Percentiles rank a stretch among this genome's conserved stretches.
Conservation (phyloP, 2,329 filamentous ascomycete species). For the Paraconiothyrium sp. region DNA sequence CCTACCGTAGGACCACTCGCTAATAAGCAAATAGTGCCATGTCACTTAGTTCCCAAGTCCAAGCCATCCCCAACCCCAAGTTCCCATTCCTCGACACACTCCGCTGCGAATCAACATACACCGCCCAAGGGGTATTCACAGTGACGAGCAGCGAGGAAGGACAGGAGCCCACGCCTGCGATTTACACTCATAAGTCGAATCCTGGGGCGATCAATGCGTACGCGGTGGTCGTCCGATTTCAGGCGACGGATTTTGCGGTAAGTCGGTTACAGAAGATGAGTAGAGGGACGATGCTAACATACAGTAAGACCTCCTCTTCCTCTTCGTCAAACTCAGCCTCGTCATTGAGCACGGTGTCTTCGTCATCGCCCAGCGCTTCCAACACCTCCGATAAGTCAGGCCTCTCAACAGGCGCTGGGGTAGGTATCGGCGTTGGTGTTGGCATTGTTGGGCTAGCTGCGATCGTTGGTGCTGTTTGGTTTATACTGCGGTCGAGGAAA, state of each 20-base stretch:
- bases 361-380: neutral
- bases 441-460: conserved; percentile 8
- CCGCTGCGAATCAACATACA: conserved; percentile 3
- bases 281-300: neutral
- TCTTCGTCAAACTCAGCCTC: neutral
- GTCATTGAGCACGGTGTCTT: neutral
- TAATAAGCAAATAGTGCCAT: neutral
- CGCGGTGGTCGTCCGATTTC: conserved; percentile 5
- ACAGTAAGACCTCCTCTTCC: neutral
- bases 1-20: neutral
- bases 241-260: conserved; percentile 8
- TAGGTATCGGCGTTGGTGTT: conserved; percentile 6
- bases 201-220: conserved; percentile 14
- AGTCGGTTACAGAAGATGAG: neutral
- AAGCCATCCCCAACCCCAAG: neutral
- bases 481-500: conserved; percentile 4
- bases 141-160: conserved; percentile 3
- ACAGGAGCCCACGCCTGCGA: neutral
- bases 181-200: neutral
- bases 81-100: conserved; percentile 10
- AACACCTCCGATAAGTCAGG: neutral
- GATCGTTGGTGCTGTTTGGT: conserved; percentile 1
- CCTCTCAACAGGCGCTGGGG: conserved; percentile 12
- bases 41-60: neutral
- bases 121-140: neutral